Evolutionary conservation across 2,329 filamentous ascomycete genomes (phyloP).

Genomic region (Alternaria sp.): DNA sequence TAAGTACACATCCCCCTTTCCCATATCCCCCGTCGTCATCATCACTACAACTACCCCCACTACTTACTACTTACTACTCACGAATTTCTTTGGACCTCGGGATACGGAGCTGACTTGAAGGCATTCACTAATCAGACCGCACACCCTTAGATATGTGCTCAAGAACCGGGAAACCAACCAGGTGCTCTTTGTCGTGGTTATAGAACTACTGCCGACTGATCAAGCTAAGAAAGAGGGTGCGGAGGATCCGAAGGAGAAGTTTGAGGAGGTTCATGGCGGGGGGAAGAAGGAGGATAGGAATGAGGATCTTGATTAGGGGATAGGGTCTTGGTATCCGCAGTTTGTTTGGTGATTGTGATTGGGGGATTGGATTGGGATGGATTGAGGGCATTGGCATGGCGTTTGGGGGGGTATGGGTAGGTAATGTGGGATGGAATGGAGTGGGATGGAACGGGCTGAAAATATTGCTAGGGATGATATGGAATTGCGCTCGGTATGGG

Average conservation of each 20-base stretch:
- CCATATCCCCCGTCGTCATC: not conserved
- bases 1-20: conserved; percentile 47
- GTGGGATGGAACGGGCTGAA: not conserved
- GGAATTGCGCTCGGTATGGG: not conserved
- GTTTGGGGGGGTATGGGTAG: conserved; percentile 4
- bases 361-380: not conserved
- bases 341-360: not conserved
- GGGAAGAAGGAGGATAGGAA: conserved; percentile 21
- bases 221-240: conserved; percentile 49
- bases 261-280: conserved; percentile 29
- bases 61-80: too few relatives aligned
- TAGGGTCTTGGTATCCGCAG: not conserved
- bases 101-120: conserved; percentile 15
- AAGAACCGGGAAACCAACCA: conserved; percentile 77
- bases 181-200: conserved; percentile 80
- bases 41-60: not conserved
- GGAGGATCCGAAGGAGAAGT: conserved; percentile 29
- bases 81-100: conserved; percentile 2
- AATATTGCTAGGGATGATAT: not conserved
- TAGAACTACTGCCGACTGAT: conserved; percentile 76
- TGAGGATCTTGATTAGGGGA: conserved; percentile 24
- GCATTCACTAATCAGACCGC: conserved; percentile 65
- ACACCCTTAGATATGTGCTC: conserved; percentile 88
- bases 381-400: conserved; percentile 3
- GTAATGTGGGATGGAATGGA: not conserved